Evolutionary conservation across 2,329 filamentous ascomycete species (phyloP).

Genomic region (Arthrinium puccinioides): DNA sequence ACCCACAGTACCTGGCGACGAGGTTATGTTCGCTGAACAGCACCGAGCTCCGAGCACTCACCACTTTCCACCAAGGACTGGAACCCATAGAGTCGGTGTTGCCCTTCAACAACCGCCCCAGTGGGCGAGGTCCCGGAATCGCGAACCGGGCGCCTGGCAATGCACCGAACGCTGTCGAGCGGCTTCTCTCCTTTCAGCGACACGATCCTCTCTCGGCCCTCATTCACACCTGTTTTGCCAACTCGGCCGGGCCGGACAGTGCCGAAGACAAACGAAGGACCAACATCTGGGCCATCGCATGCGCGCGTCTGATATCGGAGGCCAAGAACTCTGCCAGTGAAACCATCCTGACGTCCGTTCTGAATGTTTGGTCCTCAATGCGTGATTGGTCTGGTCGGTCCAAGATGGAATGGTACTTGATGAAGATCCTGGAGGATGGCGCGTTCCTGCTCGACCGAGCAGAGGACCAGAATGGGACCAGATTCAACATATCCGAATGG

Average conservation of each 20-base stretch:
- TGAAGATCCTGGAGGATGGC: conserved; percentile 89
- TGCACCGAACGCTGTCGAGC: conserved; percentile 63
- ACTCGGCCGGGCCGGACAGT: conserved; percentile 74
- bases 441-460: conserved; percentile 83
- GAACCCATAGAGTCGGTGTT: conserved; percentile 80
- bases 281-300: conserved; percentile 81
- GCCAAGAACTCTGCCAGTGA: conserved; percentile 61
- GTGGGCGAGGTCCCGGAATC: conserved; percentile 36
- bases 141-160: conserved; percentile 37
- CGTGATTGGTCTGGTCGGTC: conserved; percentile 84
- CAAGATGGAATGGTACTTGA: conserved; percentile 88
- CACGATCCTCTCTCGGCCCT: conserved; percentile 80
- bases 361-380: conserved; percentile 83
- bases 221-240: conserved; percentile 83
- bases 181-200: conserved; percentile 80
- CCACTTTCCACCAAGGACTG: conserved; percentile 69
- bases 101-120: conserved; percentile 53
- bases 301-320: conserved; percentile 74
- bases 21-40: conserved; percentile 70
- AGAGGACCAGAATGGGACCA: conserved; percentile 67
- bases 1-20: conserved; percentile 80
- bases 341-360: conserved; percentile 72
- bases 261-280: conserved; percentile 73
- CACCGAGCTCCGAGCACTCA: conserved; percentile 69
- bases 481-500: conserved; percentile 65